A percentile compares a stretch with the other conserved stretches of the same genome.
phyloP scores from a whole-genome alignment of 345 rosid genomes.

The Pistacia integerrima region DNA sequence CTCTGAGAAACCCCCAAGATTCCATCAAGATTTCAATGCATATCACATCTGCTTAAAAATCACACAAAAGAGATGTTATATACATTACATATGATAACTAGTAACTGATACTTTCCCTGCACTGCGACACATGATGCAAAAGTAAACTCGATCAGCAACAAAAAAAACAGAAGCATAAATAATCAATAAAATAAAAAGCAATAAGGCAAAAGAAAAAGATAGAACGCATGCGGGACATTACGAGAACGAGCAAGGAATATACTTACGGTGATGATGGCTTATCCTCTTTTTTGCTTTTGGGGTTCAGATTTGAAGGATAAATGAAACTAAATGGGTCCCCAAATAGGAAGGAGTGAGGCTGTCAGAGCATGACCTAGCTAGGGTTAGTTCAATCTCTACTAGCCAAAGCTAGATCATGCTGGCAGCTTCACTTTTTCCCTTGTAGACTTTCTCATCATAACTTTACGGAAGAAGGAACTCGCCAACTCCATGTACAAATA shows the following conservation, averaged over 20 bases:
- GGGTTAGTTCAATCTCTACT: constrained; percentile 34
- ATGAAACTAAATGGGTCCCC: constrained; percentile 34
- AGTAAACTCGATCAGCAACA: too few relatives aligned
- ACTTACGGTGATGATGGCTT: constrained; percentile 26
- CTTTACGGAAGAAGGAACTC: too few relatives aligned
- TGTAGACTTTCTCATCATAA: constrained; percentile 29
- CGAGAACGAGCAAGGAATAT: constrained; percentile 14
- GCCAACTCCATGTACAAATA: background rate
- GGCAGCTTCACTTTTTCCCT: constrained; percentile 95
- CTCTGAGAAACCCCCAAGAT: background rate
- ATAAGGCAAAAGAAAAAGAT: background rate
- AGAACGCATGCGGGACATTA: constrained; percentile 24
- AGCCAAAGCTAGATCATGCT: constrained; percentile 89
- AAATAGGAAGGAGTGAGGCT: constrained; percentile 85
- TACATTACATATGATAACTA: background rate
- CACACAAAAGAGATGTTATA: too few relatives aligned
- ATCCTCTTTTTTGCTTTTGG: background rate
- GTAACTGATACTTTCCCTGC: background rate
- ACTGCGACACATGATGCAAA: too few relatives aligned
- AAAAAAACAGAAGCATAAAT: too few relatives aligned
- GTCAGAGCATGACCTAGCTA: constrained; percentile 87
- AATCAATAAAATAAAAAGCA: background rate
- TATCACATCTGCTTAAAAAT: background rate
- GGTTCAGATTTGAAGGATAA: background rate
- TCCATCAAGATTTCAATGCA: background rate